Percentiles rank a stretch among this genome's conserved stretches.
phyloP scores from a whole-genome alignment of 2,329 filamentous ascomycete genomes.

The Aspergillus fijiensis region DNA sequence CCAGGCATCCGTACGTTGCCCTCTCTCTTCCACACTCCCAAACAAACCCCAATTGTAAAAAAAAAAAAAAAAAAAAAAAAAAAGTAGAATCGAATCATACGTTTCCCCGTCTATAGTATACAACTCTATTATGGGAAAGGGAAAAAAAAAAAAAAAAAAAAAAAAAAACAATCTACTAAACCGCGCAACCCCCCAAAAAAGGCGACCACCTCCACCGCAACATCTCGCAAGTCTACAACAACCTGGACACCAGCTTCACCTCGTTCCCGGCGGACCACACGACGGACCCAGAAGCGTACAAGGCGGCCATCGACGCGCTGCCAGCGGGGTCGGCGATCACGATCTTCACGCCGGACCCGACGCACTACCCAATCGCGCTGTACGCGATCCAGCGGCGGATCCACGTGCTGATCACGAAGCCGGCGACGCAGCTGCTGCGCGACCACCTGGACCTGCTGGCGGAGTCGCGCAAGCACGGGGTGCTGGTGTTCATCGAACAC shows the following conservation, averaged over 20 bases:
- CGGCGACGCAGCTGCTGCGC: conserved; percentile 78
- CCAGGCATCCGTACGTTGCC: conserved; percentile 73
- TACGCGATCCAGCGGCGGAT: conserved; percentile 86
- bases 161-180: background rate
- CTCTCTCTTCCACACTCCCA: conserved; percentile 15
- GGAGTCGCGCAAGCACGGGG: conserved; percentile 69
- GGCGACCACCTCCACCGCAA: conserved; percentile 83
- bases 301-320: conserved; percentile 80
- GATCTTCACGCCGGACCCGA: conserved; percentile 73
- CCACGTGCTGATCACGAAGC: conserved; percentile 85
- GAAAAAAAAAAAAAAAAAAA: too few species aligned
- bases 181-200: conserved; percentile 35
- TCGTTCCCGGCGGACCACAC: conserved; percentile 76
- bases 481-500: conserved; percentile 87
- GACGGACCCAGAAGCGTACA: conserved; percentile 78
- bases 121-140: too few species aligned
- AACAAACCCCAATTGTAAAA: background rate
- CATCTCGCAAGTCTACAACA: conserved; percentile 84
- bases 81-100: too few species aligned
- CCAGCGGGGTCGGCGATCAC: conserved; percentile 84
- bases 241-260: conserved; percentile 79
- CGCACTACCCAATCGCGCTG: conserved; percentile 65
- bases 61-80: too few species aligned
- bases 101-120: too few species aligned
- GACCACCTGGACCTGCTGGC: conserved; percentile 76